Percentiles rank a stretch among this genome's conserved stretches.
These are phyloP conservation scores for Epicoccum nigrum DNA, from an alignment of 2,329 filamentous ascomycete species.

Conservation along the genomic window DNA sequence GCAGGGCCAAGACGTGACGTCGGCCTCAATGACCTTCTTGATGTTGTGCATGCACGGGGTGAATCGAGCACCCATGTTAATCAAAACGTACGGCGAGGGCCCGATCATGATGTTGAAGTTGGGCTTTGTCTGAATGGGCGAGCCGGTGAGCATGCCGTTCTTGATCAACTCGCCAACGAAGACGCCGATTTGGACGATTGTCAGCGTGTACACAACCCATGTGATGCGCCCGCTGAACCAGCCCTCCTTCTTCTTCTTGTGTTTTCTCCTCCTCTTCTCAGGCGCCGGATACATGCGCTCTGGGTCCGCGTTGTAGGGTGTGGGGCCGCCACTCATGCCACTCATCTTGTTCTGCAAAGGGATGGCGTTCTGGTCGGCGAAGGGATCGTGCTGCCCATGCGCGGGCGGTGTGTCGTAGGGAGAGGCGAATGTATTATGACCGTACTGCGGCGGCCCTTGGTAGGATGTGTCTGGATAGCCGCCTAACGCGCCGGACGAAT, in stretches of 20 bases:
- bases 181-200: slow-evolving; percentile 76
- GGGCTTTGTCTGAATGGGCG: slow-evolving; percentile 78
- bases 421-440: slow-evolving; percentile 28
- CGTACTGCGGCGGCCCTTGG: slow-evolving; percentile 52
- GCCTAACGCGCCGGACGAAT: slow-evolving; percentile 57
- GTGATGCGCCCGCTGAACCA: slow-evolving; percentile 67
- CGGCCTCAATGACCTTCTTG: slow-evolving; percentile 63
- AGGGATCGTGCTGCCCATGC: slow-evolving; percentile 59
- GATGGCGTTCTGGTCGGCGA: slow-evolving; percentile 56
- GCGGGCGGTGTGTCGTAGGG: slow-evolving; percentile 54
- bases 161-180: slow-evolving; percentile 89
- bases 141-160: slow-evolving; percentile 78
- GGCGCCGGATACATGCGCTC: slow-evolving; percentile 46
- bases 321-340: slow-evolving; percentile 45
- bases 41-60: slow-evolving; percentile 93
- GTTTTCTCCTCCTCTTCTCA: slow-evolving; percentile 25
- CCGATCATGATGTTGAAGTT: slow-evolving; percentile 97
- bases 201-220: slow-evolving; percentile 83
- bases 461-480: slow-evolving; percentile 64
- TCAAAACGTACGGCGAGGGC: slow-evolving; percentile 85
- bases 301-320: slow-evolving; percentile 47
- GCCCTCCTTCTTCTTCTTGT: slow-evolving; percentile 54
- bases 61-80: slow-evolving; percentile 96
- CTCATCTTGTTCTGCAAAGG: slow-evolving; percentile 52
- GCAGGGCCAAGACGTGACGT: slow-evolving; percentile 71